Evolutionary conservation across 257 asterid genomes (phyloP).

Genomic region (Capsicum baccatum): DNA sequence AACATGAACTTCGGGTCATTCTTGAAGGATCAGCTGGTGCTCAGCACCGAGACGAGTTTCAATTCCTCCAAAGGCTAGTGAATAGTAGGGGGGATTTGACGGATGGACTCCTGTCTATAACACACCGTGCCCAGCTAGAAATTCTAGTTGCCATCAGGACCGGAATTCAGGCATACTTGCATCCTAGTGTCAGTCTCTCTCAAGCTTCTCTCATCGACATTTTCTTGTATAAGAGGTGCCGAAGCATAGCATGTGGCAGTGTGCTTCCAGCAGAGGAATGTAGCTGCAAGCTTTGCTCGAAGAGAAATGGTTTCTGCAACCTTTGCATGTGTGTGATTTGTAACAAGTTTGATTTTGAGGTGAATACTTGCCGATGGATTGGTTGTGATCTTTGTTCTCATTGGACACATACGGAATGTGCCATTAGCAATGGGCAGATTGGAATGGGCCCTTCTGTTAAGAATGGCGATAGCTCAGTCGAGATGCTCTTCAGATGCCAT

Average conservation of each 20-base stretch:
- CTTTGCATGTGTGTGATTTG: constrained; percentile 97
- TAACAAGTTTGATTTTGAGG: constrained; percentile 93
- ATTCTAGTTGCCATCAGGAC: constrained; percentile 83
- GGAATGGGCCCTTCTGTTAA: constrained; percentile 77
- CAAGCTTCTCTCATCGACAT: constrained; percentile 90
- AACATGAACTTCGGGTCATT: constrained; percentile 76
- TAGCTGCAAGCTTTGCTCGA: constrained; percentile 78
- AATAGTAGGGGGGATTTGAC: constrained; percentile 83
- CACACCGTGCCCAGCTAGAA: constrained; percentile 90
- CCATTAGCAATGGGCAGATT: constrained; percentile 81
- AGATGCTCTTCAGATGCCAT: constrained; percentile 86
- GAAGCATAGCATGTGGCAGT: constrained; percentile 87
- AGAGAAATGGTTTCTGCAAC: constrained; percentile 91
- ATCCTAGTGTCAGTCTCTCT: constrained; percentile 89
- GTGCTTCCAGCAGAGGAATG: constrained; percentile 87
- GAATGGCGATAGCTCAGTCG: constrained; percentile 66
- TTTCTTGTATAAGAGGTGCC: constrained; percentile 81
- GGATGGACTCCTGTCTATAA: constrained; percentile 57
- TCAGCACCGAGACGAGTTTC: constrained; percentile 86
- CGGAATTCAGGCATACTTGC: constrained; percentile 94
- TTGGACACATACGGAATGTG: constrained; percentile 99
- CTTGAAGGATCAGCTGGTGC: constrained; percentile 93
- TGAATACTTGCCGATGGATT: constrained; percentile 93
- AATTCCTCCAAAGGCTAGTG: constrained; percentile 81
- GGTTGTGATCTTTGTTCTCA: constrained; percentile 96